Percentiles rank a stretch among this genome's conserved stretches.
These are phyloP conservation scores for Calonectria multiphialidica DNA, from an alignment of 2,329 filamentous ascomycete species.

Conservation along the genomic window DNA sequence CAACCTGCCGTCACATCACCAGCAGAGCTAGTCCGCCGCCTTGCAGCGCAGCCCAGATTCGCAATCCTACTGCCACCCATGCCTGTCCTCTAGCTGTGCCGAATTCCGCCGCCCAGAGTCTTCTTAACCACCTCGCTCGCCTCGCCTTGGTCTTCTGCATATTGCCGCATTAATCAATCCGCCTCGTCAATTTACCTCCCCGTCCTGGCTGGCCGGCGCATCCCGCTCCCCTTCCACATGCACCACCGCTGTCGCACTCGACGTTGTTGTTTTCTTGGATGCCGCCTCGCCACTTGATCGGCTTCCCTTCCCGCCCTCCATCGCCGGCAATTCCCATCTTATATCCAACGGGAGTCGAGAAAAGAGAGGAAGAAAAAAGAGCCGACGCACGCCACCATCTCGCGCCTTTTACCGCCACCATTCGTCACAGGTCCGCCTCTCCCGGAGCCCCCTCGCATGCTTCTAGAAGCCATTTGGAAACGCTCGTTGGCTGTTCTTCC, in stretches of 20 bases:
- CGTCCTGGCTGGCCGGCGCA: too few species aligned
- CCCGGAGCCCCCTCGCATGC: background rate
- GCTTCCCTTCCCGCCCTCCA: background rate
- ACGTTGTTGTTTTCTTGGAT: background rate
- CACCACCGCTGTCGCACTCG: background rate
- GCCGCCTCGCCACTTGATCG: background rate
- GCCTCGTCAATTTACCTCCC: background rate
- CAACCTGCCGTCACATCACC: background rate
- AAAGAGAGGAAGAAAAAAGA: background rate
- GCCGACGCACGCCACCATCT: background rate
- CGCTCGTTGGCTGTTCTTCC: background rate
- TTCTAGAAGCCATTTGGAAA: constrained; percentile 3
- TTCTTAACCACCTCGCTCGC: background rate
- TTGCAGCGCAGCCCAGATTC: background rate
- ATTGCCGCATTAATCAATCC: background rate
- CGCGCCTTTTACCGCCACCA: background rate
- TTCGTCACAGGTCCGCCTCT: background rate
- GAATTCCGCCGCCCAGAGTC: background rate
- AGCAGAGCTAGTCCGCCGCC: background rate
- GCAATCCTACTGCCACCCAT: background rate
- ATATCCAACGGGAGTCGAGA: background rate
- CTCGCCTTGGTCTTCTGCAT: background rate
- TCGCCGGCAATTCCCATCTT: background rate
- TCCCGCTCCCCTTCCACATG: background rate
- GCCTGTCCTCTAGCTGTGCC: background rate